Conservation (phyloP, 371 early-diverging fungal species). For the Apophysomyces variabilis region DNA sequence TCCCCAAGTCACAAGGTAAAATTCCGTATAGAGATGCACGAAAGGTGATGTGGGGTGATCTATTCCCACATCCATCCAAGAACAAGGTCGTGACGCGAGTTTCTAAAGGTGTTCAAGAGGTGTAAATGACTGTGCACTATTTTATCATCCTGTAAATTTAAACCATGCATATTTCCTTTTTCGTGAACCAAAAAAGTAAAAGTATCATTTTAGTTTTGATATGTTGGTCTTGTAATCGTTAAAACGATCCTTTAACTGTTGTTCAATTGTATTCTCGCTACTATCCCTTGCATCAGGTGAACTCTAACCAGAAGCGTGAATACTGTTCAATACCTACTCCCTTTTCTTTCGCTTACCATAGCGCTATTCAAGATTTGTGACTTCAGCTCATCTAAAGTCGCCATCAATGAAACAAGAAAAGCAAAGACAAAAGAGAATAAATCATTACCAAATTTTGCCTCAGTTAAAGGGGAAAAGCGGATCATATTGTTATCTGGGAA, state of each 20-base stretch:
- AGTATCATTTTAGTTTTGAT: background rate
- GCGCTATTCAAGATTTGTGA: conserved; percentile 50
- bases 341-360: conserved; percentile 20
- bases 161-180: background rate
- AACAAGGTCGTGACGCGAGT: conserved; percentile 49
- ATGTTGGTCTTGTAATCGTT: background rate
- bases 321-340: background rate
- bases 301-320: background rate
- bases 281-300: background rate
- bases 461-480: conserved; percentile 60
- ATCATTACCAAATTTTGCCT: conserved; percentile 57
- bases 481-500: conserved; percentile 64
- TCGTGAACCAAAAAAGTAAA: background rate
- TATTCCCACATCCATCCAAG: conserved; percentile 79
- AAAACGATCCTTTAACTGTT: conserved; percentile 14
- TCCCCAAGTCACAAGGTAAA: conserved; percentile 79
- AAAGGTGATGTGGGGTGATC: conserved; percentile 83
- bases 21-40: conserved; percentile 77
- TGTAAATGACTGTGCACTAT: background rate
- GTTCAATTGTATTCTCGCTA: conserved; percentile 5
- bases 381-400: conserved; percentile 46
- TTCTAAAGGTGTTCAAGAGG: conserved; percentile 14
- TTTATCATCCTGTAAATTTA: background rate
- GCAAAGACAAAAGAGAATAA: background rate
- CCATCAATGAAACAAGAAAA: conserved; percentile 53